Base-by-base conservation (phyloP, 192 early-diverging fungal genomes). In the Neocallimastix lanati region DNA sequence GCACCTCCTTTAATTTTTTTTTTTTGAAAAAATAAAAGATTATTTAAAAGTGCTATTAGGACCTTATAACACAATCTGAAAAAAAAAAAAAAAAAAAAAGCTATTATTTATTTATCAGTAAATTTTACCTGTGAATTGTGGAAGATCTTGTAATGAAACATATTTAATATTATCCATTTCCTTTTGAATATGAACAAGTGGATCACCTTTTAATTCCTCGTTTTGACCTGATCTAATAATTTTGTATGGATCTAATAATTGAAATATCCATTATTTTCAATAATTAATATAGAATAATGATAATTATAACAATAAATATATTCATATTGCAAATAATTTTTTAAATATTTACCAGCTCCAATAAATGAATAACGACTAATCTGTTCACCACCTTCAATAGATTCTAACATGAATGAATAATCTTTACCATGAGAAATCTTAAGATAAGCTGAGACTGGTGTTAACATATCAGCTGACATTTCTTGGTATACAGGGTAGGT, bases 321-420 rank as follows among this genome's bases (percentile, higher is more conserved):
- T n/a, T n/a, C n/a, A n/a, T n/a, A n/a, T n/a, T n/a, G n/a, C n/a
- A n/a, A n/a, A n/a, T n/a, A n/a, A n/a, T n/a, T n/a, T n/a, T n/a
- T n/a, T n/a, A n/a, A n/a, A n/a, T n/a, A n/a, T n/a, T n/a, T n/a
- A 92, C 93, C 90, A 78, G 93, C 90, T 21, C 98, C 98, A 80
- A 99, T 90, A 83, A 98, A 96, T 76, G 95, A 96, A 85, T 97
- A 99, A 78, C 96, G 92, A 29, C 96, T 93, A 85, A 96, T 94
- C 78, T 92, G 95, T 82, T 99, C 98, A 76, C 96, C 95, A 58
- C 95, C 96, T 77, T 90, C 85, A 27, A 97, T 94, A 29, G 94
- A 95, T 82, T 99, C 98, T 28, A 99, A 91, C 81, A 99, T 84
- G 80, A 99, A 99, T 33, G 98, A 98, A 84, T 96, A 93, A 16